phyloP scores from a whole-genome alignment of 352 stramenopile species.

The Pythium monospermum region DNA sequence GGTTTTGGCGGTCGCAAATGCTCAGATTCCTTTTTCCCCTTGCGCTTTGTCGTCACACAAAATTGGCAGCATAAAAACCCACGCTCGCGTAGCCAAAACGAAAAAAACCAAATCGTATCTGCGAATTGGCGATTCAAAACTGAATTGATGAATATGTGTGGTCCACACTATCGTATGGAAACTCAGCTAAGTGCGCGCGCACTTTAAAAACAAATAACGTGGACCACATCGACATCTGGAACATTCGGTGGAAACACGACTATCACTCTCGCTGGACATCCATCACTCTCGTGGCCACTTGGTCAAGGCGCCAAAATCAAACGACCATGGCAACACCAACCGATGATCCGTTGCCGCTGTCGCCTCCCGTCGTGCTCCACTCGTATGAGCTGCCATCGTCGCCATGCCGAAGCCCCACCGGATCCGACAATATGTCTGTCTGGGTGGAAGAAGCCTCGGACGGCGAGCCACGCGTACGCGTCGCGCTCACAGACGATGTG shows the following conservation, averaged over 20 bases:
- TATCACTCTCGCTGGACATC: slow-evolving; percentile 14
- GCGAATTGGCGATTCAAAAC: no score
- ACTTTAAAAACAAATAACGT: no score
- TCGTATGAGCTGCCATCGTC: slow-evolving; percentile 69
- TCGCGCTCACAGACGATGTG: slow-evolving; percentile 29
- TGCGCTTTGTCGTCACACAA: no score
- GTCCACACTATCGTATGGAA: no score
- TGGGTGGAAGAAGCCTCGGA: slow-evolving; percentile 44
- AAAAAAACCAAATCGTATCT: no score
- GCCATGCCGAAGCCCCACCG: slow-evolving; percentile 41
- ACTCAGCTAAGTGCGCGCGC: no score
- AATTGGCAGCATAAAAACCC: no score
- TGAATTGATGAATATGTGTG: no score
- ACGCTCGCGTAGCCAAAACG: no score
- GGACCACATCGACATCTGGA: slow-evolving; percentile 23
- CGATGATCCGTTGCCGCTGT: slow-evolving; percentile 11
- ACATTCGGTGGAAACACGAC: slow-evolving; percentile 12
- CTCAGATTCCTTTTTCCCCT: no score
- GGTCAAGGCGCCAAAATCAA: neutral
- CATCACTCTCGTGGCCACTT: neutral
- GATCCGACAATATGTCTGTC: slow-evolving; percentile 44
- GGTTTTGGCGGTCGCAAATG: no score
- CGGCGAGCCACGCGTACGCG: slow-evolving; percentile 43
- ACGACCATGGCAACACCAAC: slow-evolving; percentile 6
- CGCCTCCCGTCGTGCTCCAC: no score